These are phyloP conservation scores for Pyrenochaeta sp. DNA, from an alignment of 2,329 filamentous ascomycete genomes.

Conservation along the genomic window DNA sequence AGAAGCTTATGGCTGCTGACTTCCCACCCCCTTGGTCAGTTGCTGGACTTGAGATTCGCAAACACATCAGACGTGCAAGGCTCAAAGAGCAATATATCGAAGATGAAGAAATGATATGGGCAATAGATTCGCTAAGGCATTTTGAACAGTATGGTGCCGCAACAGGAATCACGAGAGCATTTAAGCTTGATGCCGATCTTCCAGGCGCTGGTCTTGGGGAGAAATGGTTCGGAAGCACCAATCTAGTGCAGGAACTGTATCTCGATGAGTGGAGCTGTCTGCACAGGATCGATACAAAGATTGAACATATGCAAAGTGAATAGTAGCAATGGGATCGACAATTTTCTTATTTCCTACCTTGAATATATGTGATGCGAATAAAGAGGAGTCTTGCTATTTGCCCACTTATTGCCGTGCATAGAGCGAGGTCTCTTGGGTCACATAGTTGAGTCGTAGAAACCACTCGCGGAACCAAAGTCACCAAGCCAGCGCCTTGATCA, in stretches of 20 bases:
- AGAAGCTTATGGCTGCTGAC: constrained; percentile 18
- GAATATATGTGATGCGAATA: not conserved
- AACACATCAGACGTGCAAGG: constrained; percentile 31
- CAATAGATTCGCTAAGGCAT: constrained; percentile 33
- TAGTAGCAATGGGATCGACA: not conserved
- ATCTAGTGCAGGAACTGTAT: constrained; percentile 40
- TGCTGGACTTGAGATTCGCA: constrained; percentile 27
- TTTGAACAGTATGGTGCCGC: constrained; percentile 30
- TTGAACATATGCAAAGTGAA: constrained; percentile 21
- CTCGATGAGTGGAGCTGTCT: constrained; percentile 46
- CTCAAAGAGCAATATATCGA: constrained; percentile 31
- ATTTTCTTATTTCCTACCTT: not conserved
- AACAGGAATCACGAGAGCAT: constrained; percentile 12
- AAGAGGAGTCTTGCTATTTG: no score
- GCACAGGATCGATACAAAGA: constrained; percentile 40
- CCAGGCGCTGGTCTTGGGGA: constrained; percentile 43
- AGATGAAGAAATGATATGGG: constrained; percentile 42
- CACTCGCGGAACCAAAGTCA: no score
- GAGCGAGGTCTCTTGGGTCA: no score
- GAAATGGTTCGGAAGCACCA: constrained; percentile 38
- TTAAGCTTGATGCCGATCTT: constrained; percentile 31
- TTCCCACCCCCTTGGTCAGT: constrained; percentile 21
- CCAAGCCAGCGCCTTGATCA: no score
- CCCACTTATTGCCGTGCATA: no score
- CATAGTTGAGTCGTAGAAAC: no score